These are phyloP conservation scores for Cyanodermella asteris DNA, from an alignment of 2,329 filamentous ascomycete species.

Conservation along the genomic window DNA sequence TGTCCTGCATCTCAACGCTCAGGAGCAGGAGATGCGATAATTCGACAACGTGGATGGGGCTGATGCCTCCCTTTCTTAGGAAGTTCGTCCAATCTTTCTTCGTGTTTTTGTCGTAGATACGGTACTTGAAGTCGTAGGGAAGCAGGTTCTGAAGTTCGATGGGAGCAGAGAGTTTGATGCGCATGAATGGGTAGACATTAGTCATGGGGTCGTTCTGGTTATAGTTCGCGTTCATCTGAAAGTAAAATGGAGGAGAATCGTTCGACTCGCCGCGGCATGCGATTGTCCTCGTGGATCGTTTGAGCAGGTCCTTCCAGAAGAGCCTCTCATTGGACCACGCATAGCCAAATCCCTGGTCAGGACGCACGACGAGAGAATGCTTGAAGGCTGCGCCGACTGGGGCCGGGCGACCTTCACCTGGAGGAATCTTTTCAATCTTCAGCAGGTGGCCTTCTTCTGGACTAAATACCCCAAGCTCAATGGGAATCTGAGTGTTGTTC, in stretches of 20 bases:
- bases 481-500: slow-evolving; percentile 88
- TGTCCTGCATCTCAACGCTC: slow-evolving; percentile 93
- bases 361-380: slow-evolving; percentile 69
- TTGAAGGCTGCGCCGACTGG: slow-evolving; percentile 82
- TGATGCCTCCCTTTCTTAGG: slow-evolving; percentile 83
- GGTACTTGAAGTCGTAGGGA: slow-evolving; percentile 96
- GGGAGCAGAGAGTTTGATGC: slow-evolving; percentile 71
- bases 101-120: slow-evolving; percentile 96
- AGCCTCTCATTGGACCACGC: slow-evolving; percentile 78
- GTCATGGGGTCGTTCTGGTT: slow-evolving; percentile 68
- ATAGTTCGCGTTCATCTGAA: slow-evolving; percentile 75
- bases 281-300: slow-evolving; percentile 63
- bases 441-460: slow-evolving; percentile 69
- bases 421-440: slow-evolving; percentile 94
- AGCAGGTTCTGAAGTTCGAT: slow-evolving; percentile 86
- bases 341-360: slow-evolving; percentile 91
- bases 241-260: slow-evolving; percentile 73
- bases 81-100: slow-evolving; percentile 99
- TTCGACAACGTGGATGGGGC: slow-evolving; percentile 91
- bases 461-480: slow-evolving; percentile 83
- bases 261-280: slow-evolving; percentile 72
- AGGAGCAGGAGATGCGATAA: slow-evolving; percentile 79
- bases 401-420: slow-evolving; percentile 71
- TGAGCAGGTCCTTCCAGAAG: slow-evolving; percentile 82
- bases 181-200: slow-evolving; percentile 84